Percentiles rank a stretch among this genome's conserved stretches.
Conservation (phyloP, 768 basidiomycete species). For the Tylopilus cervinicoccineus region DNA sequence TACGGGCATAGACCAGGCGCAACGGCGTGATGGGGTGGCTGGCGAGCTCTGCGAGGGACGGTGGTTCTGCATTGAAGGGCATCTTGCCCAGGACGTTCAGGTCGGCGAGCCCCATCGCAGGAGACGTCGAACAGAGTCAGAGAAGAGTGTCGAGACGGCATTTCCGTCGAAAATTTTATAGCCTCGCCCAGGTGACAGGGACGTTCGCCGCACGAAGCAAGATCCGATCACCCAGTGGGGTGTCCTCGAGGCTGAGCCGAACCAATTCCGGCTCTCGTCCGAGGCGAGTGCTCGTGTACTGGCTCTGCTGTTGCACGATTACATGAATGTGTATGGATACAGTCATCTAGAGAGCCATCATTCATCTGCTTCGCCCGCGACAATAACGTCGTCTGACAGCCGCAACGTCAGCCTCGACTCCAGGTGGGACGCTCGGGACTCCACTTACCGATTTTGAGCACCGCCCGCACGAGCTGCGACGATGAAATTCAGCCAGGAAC, state of each 20-base stretch:
- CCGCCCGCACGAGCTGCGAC: slow-evolving; percentile 71
- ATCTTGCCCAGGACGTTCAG: slow-evolving; percentile 26
- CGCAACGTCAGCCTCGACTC: slow-evolving; percentile 1
- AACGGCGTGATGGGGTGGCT: slow-evolving; percentile 50
- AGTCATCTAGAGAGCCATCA: slow-evolving; percentile 32
- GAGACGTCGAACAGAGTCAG: not conserved
- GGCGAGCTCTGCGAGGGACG: slow-evolving; percentile 51
- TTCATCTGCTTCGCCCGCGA: slow-evolving; percentile 65
- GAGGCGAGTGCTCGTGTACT: not conserved
- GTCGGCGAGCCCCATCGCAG: slow-evolving; percentile 19
- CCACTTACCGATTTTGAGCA: slow-evolving; percentile 77
- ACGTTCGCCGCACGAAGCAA: too few relatives aligned
- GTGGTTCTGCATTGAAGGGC: slow-evolving; percentile 72
- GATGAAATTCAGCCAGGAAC: slow-evolving; percentile 3
- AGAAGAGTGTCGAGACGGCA: not conserved
- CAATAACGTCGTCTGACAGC: slow-evolving; percentile 70
- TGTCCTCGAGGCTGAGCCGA: too few relatives aligned
- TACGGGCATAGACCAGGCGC: slow-evolving; percentile 65
- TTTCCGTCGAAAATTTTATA: slow-evolving; percentile 2
- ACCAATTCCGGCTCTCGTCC: too few relatives aligned
- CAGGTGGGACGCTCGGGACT: not conserved
- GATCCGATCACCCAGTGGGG: too few relatives aligned
- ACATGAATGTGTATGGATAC: slow-evolving; percentile 18
- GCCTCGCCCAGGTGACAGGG: too few relatives aligned
- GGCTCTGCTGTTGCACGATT: slow-evolving; percentile 18